Conservation (phyloP, 2,329 filamentous ascomycete species). For the Exophiala sp. region DNA sequence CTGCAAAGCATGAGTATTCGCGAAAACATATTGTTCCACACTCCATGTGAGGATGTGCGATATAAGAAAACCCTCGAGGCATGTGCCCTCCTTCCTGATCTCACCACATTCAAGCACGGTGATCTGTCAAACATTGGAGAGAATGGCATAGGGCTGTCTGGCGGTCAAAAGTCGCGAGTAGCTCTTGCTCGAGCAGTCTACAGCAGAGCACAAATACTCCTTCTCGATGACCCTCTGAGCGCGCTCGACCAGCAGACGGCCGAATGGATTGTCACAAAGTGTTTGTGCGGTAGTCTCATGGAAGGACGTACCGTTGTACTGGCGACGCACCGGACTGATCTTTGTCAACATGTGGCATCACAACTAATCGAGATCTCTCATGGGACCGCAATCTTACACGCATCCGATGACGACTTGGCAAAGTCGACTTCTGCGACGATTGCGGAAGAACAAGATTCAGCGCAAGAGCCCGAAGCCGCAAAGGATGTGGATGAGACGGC, state of each 20-base stretch:
- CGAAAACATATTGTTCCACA: slow-evolving; percentile 65
- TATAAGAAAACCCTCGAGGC: slow-evolving; percentile 67
- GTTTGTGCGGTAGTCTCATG: slow-evolving; percentile 54
- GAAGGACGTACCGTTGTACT: slow-evolving; percentile 55
- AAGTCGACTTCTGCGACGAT: slow-evolving; percentile 36
- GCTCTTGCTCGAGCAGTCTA: slow-evolving; percentile 61
- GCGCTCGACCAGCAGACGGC: slow-evolving; percentile 64
- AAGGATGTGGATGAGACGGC: slow-evolving; percentile 36
- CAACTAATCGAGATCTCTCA: slow-evolving; percentile 69
- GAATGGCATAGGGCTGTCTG: slow-evolving; percentile 60
- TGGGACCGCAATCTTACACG: slow-evolving; percentile 49
- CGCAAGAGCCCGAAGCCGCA: slow-evolving; percentile 23
- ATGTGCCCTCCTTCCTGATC: slow-evolving; percentile 60
- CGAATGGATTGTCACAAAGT: slow-evolving; percentile 57
- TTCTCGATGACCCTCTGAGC: slow-evolving; percentile 59
- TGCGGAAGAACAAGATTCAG: slow-evolving; percentile 33
- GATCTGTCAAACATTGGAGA: slow-evolving; percentile 61
- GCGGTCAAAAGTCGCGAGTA: slow-evolving; percentile 59
- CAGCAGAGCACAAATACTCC: slow-evolving; percentile 51
- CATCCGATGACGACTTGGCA: slow-evolving; percentile 46
- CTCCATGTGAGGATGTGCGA: slow-evolving; percentile 63
- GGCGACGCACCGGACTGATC: slow-evolving; percentile 64
- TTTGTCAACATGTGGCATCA: slow-evolving; percentile 69
- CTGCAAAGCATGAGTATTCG: slow-evolving; percentile 67
- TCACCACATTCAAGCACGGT: slow-evolving; percentile 61